These are phyloP conservation scores for Solanum sejunctum DNA, from an alignment of 257 asterid species.

Conservation along the genomic window DNA sequence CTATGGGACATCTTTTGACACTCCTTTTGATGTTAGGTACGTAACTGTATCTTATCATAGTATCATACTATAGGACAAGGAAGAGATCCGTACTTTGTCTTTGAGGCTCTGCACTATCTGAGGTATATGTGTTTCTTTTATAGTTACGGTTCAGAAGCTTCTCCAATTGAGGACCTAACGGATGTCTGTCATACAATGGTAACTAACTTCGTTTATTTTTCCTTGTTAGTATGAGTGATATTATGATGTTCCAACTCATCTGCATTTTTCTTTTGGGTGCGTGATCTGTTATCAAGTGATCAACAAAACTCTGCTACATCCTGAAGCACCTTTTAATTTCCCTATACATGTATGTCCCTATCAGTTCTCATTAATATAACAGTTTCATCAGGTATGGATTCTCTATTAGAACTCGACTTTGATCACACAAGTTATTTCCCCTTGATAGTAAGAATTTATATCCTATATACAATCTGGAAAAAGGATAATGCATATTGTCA, in stretches of 20 bases:
- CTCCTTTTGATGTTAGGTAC: constrained; percentile 84
- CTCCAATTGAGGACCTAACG: constrained; percentile 54
- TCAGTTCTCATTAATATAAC: background rate
- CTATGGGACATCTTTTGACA: constrained; percentile 70
- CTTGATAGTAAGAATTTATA: background rate
- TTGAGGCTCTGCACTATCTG: background rate
- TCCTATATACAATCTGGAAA: background rate
- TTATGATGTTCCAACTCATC: background rate
- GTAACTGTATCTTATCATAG: constrained; percentile 2
- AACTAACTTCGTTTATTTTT: constrained; percentile 8
- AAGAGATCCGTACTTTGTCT: background rate
- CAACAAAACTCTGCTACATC: background rate
- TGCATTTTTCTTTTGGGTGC: background rate
- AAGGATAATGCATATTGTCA: background rate
- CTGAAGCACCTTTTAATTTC: background rate
- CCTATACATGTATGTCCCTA: background rate
- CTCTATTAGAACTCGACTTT: background rate
- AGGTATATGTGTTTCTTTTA: constrained; percentile 4
- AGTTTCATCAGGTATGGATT: background rate
- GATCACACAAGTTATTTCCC: background rate
- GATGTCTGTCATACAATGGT: constrained; percentile 71
- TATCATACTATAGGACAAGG: background rate
- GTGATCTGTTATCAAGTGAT: background rate
- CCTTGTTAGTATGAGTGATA: background rate
- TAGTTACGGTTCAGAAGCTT: constrained; percentile 82